Conservation (phyloP, 2,329 filamentous ascomycete species). For the Pyrenophora tritici-repentis region DNA sequence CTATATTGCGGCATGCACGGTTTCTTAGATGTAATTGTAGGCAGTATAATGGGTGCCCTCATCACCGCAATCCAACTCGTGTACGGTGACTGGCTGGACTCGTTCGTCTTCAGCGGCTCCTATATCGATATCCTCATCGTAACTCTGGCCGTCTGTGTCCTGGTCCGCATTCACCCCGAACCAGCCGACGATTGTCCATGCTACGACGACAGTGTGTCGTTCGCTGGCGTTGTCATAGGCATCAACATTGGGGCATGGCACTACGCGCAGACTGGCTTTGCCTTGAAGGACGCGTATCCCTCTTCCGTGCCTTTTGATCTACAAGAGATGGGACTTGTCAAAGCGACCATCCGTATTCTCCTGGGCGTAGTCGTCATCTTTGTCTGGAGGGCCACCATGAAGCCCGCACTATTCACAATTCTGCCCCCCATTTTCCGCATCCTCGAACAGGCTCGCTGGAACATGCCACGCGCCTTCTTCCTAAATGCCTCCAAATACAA, state of each 20-base stretch:
- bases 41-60: constrained; percentile 74
- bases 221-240: constrained; percentile 87
- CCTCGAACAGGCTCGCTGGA: constrained; percentile 77
- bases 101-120: constrained; percentile 62
- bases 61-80: constrained; percentile 62
- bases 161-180: constrained; percentile 91
- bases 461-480: constrained; percentile 87
- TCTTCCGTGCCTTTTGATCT: constrained; percentile 69
- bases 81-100: constrained; percentile 66
- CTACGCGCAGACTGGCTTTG: constrained; percentile 64
- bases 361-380: constrained; percentile 85
- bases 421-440: constrained; percentile 87
- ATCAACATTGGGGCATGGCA: constrained; percentile 84
- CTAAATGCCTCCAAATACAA: constrained; percentile 88
- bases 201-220: constrained; percentile 94
- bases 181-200: constrained; percentile 96
- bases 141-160: constrained; percentile 68
- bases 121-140: constrained; percentile 69
- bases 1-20: constrained; percentile 99
- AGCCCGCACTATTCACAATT: constrained; percentile 75
- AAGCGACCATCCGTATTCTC: constrained; percentile 69
- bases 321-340: constrained; percentile 67
- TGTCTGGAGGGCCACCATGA: constrained; percentile 87
- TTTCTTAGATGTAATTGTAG: constrained; percentile 86
- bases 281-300: constrained; percentile 59